A percentile compares a stretch with the other conserved stretches of the same genome.
Evolutionary conservation across 73 alveolate species (phyloP).

Genomic region (Uronychia setigera): DNA sequence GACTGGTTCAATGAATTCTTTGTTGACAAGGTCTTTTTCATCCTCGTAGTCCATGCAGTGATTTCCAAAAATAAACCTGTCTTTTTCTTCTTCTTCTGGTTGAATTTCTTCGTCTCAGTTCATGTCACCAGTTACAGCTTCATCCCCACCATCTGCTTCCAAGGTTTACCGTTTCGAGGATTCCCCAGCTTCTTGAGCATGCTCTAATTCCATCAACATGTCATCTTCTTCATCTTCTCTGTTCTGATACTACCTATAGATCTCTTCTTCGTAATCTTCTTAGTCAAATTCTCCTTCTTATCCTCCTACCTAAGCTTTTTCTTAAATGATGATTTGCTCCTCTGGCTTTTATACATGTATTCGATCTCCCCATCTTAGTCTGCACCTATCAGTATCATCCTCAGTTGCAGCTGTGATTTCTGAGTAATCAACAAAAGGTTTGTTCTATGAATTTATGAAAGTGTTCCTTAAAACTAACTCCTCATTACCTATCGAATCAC

Average conservation of each 20-base stretch:
- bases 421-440: neutral
- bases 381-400: neutral
- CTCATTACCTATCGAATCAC: constrained; percentile 10
- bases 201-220: too few species aligned
- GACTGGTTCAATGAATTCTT: neutral
- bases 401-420: neutral
- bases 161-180: too few species aligned
- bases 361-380: neutral
- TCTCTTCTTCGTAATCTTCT: neutral
- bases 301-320: too few species aligned
- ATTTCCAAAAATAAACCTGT: neutral
- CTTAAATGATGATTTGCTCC: too few species aligned
- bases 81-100: neutral
- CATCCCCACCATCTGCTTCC: too few species aligned
- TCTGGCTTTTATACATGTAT: neutral
- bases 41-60: neutral
- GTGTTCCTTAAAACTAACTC: constrained; percentile 46
- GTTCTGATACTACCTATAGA: neutral
- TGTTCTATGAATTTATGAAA: constrained; percentile 33
- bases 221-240: neutral
- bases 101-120: too few species aligned
- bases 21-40: neutral
- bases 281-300: neutral
- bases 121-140: too few species aligned
- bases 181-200: too few species aligned